These are phyloP conservation scores for Gremmenia infestans DNA, from an alignment of 2,329 filamentous ascomycete genomes.

Conservation along the genomic window DNA sequence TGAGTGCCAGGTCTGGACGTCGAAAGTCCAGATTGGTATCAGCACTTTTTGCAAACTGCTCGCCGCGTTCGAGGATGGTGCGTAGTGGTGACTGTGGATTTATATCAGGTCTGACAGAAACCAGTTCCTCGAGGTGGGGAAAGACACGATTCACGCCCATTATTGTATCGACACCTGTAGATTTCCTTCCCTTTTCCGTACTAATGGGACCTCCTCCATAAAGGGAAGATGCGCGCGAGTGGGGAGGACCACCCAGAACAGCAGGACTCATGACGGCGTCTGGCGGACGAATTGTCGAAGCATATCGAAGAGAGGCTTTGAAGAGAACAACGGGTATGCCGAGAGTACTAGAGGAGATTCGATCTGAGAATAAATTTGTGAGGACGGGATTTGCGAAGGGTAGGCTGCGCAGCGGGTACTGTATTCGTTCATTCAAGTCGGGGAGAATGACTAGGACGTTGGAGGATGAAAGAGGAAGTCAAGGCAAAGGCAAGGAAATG, in stretches of 20 bases:
- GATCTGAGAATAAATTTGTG: not conserved
- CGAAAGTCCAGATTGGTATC: slow-evolving; percentile 58
- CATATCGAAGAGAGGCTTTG: slow-evolving; percentile 14
- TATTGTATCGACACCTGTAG: slow-evolving; percentile 14
- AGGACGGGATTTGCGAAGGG: not conserved
- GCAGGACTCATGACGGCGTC: slow-evolving; percentile 29
- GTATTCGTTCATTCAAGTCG: not conserved
- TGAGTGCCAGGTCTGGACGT: slow-evolving; percentile 68
- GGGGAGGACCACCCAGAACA: slow-evolving; percentile 20
- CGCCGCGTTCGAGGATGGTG: slow-evolving; percentile 48
- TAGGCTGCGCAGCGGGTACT: not conserved
- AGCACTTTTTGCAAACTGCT: slow-evolving; percentile 53
- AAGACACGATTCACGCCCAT: slow-evolving; percentile 27
- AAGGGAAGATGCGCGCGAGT: slow-evolving; percentile 20
- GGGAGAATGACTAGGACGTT: too few species aligned
- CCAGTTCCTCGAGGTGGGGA: slow-evolving; percentile 41
- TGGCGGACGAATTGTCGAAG: slow-evolving; percentile 5
- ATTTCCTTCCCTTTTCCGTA: slow-evolving; percentile 13
- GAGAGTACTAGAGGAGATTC: not conserved
- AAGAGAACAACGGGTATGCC: not conserved
- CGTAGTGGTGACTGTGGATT: slow-evolving; percentile 41
- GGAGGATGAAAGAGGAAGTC: too few species aligned
- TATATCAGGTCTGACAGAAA: slow-evolving; percentile 30
- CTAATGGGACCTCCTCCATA: slow-evolving; percentile 23
- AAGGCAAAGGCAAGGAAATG: too few species aligned